Conservation (phyloP, 768 basidiomycete species). For the Chlorophyllum brunneum region DNA sequence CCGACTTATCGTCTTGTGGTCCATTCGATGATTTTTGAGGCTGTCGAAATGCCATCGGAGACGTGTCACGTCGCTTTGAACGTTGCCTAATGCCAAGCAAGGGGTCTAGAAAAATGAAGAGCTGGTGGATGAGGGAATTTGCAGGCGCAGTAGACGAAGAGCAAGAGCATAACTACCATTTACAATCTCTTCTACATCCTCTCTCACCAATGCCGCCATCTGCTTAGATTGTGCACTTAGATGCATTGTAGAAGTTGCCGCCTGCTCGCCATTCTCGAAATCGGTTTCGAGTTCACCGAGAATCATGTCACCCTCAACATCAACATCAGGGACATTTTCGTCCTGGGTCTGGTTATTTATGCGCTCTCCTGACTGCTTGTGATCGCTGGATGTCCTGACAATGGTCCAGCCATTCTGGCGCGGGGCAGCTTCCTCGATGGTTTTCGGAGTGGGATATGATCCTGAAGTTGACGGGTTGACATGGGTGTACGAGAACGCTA, state of each 20-base stretch:
- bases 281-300: constrained; percentile 73
- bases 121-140: constrained; percentile 24
- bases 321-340: constrained; percentile 45
- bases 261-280: constrained; percentile 22
- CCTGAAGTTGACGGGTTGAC: constrained; percentile 68
- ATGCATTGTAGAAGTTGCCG: constrained; percentile 22
- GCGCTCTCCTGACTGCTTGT: constrained; percentile 15
- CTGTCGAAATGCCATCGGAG: constrained; percentile 23
- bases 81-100: constrained; percentile 50
- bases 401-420: constrained; percentile 75
- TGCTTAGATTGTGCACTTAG: constrained; percentile 37
- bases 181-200: constrained; percentile 72
- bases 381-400: constrained; percentile 39
- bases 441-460: constrained; percentile 55
- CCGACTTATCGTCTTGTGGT: constrained; percentile 39
- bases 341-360: constrained; percentile 20
- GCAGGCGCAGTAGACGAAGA: neutral
- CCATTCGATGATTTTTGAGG: constrained; percentile 19
- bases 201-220: constrained; percentile 48
- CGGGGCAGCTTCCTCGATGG: constrained; percentile 5
- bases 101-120: constrained; percentile 44
- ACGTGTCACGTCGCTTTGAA: constrained; percentile 32
- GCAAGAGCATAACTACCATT: constrained; percentile 49
- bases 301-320: constrained; percentile 74
- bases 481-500: constrained; percentile 82